Evolutionary conservation across 2,329 filamentous ascomycete species (phyloP).

Genomic region (Fusarium poae): DNA sequence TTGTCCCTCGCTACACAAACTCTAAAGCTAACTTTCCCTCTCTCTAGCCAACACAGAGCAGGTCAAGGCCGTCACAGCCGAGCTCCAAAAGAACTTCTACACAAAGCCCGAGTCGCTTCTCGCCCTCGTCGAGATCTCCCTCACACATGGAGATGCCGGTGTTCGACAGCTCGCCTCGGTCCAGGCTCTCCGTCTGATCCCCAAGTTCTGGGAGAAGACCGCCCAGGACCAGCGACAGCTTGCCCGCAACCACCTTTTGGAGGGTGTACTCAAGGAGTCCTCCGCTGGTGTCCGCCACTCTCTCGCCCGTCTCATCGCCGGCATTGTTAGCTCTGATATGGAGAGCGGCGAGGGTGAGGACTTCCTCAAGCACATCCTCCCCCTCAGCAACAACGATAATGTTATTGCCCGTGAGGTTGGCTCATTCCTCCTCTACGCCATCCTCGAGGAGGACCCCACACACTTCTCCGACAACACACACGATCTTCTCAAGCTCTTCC

Average conservation of each 20-base stretch:
- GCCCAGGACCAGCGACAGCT: slow-evolving; percentile 80
- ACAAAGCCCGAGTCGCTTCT: slow-evolving; percentile 85
- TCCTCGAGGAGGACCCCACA: slow-evolving; percentile 88
- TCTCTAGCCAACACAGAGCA: slow-evolving; percentile 83
- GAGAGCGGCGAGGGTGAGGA: slow-evolving; percentile 80
- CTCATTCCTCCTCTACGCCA: slow-evolving; percentile 91
- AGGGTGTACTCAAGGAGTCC: slow-evolving; percentile 85
- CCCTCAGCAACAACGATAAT: slow-evolving; percentile 80
- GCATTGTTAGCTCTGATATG: slow-evolving; percentile 87
- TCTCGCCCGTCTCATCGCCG: slow-evolving; percentile 86
- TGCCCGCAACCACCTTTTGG: slow-evolving; percentile 84
- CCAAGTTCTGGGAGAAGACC: slow-evolving; percentile 86
- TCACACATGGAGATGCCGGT: slow-evolving; percentile 78
- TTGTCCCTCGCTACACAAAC: slow-evolving; percentile 7
- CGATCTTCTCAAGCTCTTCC: slow-evolving; percentile 86
- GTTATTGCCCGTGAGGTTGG: slow-evolving; percentile 88
- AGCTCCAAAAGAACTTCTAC: slow-evolving; percentile 95
- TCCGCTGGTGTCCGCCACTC: slow-evolving; percentile 84
- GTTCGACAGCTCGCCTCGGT: slow-evolving; percentile 92
- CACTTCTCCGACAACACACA: slow-evolving; percentile 84
- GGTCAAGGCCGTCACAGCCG: slow-evolving; percentile 89
- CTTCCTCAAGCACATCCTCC: slow-evolving; percentile 81
- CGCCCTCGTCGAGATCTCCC: slow-evolving; percentile 88
- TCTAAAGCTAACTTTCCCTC: slow-evolving; percentile 28
- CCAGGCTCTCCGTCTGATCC: slow-evolving; percentile 84